Base-by-base conservation (phyloP, 2,329 filamentous ascomycete species). In the Fusarium sp. region DNA sequence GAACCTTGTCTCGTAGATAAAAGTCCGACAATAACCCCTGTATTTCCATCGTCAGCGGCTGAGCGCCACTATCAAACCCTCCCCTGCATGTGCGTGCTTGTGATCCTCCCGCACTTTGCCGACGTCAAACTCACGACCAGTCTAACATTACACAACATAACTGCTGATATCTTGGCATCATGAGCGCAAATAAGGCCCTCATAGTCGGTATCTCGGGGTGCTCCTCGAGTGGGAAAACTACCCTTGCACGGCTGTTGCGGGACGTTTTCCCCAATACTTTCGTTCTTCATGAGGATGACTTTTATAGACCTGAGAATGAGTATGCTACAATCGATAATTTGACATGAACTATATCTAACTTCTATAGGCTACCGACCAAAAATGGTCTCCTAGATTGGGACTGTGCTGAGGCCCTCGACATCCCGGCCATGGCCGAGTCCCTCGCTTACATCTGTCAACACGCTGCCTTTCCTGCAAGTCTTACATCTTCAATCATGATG, bases 211-310 rank as follows among this genome's bases (percentile, higher is more conserved):
- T 98, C 66, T 97, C 94, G 43, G 96, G 96, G 63, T 94, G 93
- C 73, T 98, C 96, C 4, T 97, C 93, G 7, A 96, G 93, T 77
- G 96, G 96, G 68, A 99, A 99, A 85, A 98, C 96, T 5, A 98
- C 96, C 5, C 89, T 99, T 19, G 93, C 95, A 25, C 90, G 96
- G 5, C 87, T 98, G 18, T 87, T 99, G 23, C 91, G 94, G 66
- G 91, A 94, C 79, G 91, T 97, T 74, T 95, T 98, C 78, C 91
- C 91, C 13, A 86, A 88, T 74, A 88, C 91, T 21, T 96, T 95
- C 79, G 93, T 98, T 78, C 88, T 99, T 28, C 96, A 99, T 81
- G 91, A 97, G 81, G 96, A 99, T 84, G 96, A 99, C 82, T 99
- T 98, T 81, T 99, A 97, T 85, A 91, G 90, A 73, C 86, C 93